Percentiles rank a stretch among this genome's conserved stretches.
Conservation (phyloP, 257 asterid genomes). For the Solanum stenotomum region DNA sequence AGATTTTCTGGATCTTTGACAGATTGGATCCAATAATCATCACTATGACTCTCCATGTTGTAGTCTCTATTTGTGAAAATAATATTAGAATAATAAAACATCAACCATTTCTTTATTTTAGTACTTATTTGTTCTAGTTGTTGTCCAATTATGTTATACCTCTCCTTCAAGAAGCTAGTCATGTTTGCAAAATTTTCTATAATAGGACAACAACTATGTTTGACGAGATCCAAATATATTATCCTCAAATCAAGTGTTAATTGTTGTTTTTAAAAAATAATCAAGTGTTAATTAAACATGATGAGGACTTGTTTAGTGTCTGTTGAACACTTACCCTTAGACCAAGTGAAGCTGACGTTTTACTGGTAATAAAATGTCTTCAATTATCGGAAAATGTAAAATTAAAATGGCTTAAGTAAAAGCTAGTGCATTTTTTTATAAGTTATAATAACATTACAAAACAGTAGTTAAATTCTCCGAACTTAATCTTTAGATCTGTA, state of each 20-base stretch:
- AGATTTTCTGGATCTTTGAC: not conserved
- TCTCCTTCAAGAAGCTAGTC: not conserved
- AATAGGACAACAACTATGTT: not conserved
- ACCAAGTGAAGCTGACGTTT: not conserved
- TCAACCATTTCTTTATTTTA: not conserved
- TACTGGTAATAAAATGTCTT: not conserved
- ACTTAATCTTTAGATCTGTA: not conserved
- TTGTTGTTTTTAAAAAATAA: too few species aligned
- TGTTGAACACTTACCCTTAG: not conserved
- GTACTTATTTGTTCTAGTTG: not conserved
- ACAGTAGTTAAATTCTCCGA: not conserved
- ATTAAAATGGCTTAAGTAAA: not conserved
- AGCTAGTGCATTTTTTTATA: not conserved
- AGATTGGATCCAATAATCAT: not conserved
- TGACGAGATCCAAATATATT: not conserved
- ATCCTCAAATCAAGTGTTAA: not conserved
- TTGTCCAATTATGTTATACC: not conserved
- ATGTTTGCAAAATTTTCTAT: not conserved
- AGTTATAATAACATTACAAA: not conserved
- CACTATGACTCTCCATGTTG: not conserved
- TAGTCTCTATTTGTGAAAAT: not conserved
- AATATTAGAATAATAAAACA: not conserved
- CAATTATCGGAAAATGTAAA: not conserved
- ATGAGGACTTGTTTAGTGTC: not conserved
- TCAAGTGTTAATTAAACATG: not conserved